Conservation (phyloP, 2,329 filamentous ascomycete species). For the Claviceps maximensis region DNA sequence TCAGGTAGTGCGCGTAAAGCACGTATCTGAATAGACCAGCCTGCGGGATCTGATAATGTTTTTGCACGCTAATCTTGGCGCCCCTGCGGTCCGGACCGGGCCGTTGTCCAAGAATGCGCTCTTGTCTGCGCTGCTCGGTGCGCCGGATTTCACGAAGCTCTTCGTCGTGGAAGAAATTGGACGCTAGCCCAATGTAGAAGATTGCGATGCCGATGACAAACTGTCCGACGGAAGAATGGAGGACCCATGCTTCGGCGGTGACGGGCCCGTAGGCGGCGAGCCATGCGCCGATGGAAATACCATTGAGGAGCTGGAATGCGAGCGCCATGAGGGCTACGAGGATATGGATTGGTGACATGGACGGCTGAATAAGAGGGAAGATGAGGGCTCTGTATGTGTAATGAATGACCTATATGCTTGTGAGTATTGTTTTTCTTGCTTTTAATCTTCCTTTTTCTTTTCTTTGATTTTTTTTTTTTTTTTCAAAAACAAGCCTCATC, state of each 20-base stretch:
- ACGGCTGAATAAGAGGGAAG: slow-evolving; percentile 71
- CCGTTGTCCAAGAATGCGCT: slow-evolving; percentile 19
- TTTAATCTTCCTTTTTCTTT: not conserved
- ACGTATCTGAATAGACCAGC: slow-evolving; percentile 72
- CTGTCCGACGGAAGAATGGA: slow-evolving; percentile 26
- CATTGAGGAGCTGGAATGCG: slow-evolving; percentile 71
- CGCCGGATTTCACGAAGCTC: slow-evolving; percentile 77
- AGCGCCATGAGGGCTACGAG: slow-evolving; percentile 51
- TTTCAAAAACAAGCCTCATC: too few relatives aligned
- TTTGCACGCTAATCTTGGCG: slow-evolving; percentile 32
- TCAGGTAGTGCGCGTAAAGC: slow-evolving; percentile 87
- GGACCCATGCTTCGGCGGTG: slow-evolving; percentile 37
- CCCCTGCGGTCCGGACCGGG: slow-evolving; percentile 18
- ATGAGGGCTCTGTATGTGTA: slow-evolving; percentile 83
- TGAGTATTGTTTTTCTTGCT: not conserved
- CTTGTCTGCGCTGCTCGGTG: slow-evolving; percentile 48
- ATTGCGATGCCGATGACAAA: slow-evolving; percentile 54
- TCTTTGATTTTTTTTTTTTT: not conserved
- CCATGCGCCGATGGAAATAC: slow-evolving; percentile 64
- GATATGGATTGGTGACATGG: slow-evolving; percentile 80
- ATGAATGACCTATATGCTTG: slow-evolving; percentile 50
- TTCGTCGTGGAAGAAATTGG: slow-evolving; percentile 83
- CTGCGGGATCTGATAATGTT: slow-evolving; percentile 77
- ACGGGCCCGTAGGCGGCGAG: slow-evolving; percentile 67
- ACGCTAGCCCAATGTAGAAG: slow-evolving; percentile 63